A percentile compares a stretch with the other conserved stretches of the same genome.
Conservation (phyloP, 345 rosid genomes). For the Pistacia atlantica region DNA sequence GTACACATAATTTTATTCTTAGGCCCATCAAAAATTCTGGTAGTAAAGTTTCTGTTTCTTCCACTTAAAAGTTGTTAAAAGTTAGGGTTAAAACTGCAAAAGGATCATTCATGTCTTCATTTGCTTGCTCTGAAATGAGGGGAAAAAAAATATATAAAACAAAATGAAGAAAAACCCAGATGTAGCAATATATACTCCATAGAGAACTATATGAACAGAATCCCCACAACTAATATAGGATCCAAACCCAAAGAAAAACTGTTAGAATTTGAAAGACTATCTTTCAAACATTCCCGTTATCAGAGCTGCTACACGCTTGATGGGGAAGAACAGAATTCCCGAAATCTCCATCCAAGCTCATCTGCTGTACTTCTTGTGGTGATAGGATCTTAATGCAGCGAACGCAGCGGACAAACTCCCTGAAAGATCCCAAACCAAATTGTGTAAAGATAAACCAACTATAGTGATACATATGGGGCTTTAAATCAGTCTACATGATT, state of each 20-base stretch:
- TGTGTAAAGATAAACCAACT: conserved; percentile 7
- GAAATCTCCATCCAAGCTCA: conserved; percentile 73
- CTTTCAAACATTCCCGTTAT: conserved; percentile 48
- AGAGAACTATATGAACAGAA: conserved; percentile 27
- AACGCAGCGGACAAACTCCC: conserved; percentile 76
- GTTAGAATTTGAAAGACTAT: conserved; percentile 26
- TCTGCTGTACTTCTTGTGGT: conserved; percentile 81
- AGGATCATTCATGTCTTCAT: not conserved
- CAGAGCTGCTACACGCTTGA: conserved; percentile 76
- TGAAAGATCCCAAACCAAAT: conserved; percentile 23
- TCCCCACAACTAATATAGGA: conserved; percentile 16
- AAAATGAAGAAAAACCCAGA: not conserved
- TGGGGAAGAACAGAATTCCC: conserved; percentile 51
- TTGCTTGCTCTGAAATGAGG: not conserved
- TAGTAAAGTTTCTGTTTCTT: no score
- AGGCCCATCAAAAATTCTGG: no score
- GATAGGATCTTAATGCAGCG: conserved; percentile 68
- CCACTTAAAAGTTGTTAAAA: no score
- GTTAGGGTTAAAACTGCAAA: not conserved
- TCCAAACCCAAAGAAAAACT: conserved; percentile 11
- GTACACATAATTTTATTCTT: no score
- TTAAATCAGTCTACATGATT: not conserved
- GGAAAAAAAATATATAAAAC: no score
- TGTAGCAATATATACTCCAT: not conserved
- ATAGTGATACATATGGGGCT: not conserved